A percentile compares a stretch with the other conserved stretches of the same genome.
phyloP scores from a whole-genome alignment of 306 rosid genomes.

The Quercus rubra region DNA sequence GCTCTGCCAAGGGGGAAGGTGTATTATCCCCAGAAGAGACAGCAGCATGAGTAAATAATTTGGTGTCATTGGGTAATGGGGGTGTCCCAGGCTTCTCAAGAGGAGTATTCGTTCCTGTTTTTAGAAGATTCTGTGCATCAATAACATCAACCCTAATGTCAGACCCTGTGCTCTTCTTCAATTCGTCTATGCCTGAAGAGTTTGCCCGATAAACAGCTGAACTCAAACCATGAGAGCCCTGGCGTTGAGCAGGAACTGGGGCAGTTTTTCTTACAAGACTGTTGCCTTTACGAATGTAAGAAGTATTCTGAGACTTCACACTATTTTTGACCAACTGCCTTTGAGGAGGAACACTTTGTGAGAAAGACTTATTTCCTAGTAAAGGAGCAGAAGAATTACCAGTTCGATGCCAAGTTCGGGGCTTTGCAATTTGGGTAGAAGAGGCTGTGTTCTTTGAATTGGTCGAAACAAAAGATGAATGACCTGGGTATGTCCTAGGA shows the following conservation, averaged over 20 bases:
- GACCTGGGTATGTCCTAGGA: conserved; percentile 30
- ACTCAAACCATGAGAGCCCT: conserved; percentile 29
- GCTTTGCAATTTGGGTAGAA: conserved; percentile 44
- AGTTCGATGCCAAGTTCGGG: conserved; percentile 74
- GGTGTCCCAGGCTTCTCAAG: conserved; percentile 44
- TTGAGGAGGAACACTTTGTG: conserved; percentile 41
- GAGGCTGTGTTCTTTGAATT: conserved; percentile 42
- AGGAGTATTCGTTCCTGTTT: conserved; percentile 31
- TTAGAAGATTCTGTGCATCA: conserved; percentile 27
- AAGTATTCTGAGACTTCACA: conserved; percentile 52
- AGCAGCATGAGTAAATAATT: conserved; percentile 13
- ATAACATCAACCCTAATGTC: conserved; percentile 37
- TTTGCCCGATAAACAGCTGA: conserved; percentile 33
- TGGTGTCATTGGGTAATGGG: conserved; percentile 28
- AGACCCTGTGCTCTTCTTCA: conserved; percentile 35
- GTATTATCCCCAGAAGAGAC: conserved; percentile 32
- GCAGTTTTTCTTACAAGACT: conserved; percentile 75
- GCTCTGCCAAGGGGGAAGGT: conserved; percentile 38
- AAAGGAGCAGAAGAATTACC: conserved; percentile 31
- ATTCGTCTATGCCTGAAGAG: conserved; percentile 42
- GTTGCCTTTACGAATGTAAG: conserved; percentile 92
- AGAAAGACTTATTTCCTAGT: conserved; percentile 35
- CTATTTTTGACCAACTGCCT: conserved; percentile 43
- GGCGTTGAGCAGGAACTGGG: conserved; percentile 48
- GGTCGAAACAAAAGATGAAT: conserved; percentile 26